phyloP scores from a whole-genome alignment of 805 yeast genomes.

The Scheffersomyces lignosus region DNA sequence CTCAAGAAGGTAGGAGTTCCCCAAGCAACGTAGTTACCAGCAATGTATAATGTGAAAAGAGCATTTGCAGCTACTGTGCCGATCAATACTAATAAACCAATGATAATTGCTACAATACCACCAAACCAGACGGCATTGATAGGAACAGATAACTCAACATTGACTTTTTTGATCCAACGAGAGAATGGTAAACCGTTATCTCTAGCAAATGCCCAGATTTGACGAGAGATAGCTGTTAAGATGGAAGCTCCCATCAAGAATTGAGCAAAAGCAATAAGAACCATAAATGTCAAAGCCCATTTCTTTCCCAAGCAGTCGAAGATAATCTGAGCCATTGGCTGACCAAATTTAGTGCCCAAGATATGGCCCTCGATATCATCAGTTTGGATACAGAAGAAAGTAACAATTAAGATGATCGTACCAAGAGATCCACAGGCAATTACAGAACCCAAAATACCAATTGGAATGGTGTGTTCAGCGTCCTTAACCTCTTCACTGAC shows the following conservation, averaged over 20 bases:
- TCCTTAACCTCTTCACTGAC: conserved; percentile 30
- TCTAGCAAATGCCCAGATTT: conserved; percentile 32
- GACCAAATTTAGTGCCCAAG: conserved; percentile 22
- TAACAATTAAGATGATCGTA: conserved; percentile 21
- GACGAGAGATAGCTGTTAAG: conserved; percentile 27
- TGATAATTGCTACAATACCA: conserved; percentile 30
- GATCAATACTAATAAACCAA: conserved; percentile 41
- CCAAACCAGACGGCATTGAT: conserved; percentile 32
- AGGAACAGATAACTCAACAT: conserved; percentile 24
- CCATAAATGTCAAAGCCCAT: conserved; percentile 31
- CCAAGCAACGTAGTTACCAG: conserved; percentile 45
- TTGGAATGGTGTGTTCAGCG: conserved; percentile 27
- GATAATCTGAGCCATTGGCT: conserved; percentile 31
- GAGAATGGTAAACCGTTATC: conserved; percentile 32
- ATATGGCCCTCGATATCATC: conserved; percentile 20
- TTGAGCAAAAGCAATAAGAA: conserved; percentile 27
- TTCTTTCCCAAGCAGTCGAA: conserved; percentile 30
- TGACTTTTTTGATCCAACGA: conserved; percentile 24
- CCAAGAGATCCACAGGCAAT: conserved; percentile 28
- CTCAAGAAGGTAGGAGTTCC: conserved; percentile 34
- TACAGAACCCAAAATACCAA: conserved; percentile 31
- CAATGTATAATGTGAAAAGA: conserved; percentile 41
- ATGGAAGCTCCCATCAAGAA: conserved; percentile 34
- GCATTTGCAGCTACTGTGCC: conserved; percentile 46
- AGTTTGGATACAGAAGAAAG: conserved; percentile 21